phyloP scores from a whole-genome alignment of 805 yeast species.

The Peterozyma toletana region DNA sequence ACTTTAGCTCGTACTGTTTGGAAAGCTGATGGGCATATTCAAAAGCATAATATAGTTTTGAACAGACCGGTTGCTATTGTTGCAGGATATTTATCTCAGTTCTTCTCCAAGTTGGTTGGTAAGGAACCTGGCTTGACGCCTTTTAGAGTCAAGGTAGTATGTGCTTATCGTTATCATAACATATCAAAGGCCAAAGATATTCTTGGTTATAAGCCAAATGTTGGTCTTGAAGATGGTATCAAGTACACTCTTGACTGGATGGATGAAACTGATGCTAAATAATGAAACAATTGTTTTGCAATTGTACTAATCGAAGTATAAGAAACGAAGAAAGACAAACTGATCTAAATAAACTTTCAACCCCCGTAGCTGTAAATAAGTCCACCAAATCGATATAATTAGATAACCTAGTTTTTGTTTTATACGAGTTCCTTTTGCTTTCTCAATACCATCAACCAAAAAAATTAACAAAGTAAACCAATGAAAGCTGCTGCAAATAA shows the following conservation, averaged over 20 bases:
- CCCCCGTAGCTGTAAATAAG: no score
- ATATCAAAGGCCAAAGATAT: constrained; percentile 76
- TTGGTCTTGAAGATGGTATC: constrained; percentile 75
- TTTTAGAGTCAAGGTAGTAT: constrained; percentile 85
- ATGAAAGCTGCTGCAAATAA: background rate
- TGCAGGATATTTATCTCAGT: constrained; percentile 77
- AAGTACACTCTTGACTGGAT: constrained; percentile 78
- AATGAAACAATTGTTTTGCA: background rate
- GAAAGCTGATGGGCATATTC: constrained; percentile 92
- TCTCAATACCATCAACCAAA: no score
- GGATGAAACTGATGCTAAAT: constrained; percentile 46
- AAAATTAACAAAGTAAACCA: background rate
- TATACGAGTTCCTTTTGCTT: no score
- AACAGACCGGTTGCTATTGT: constrained; percentile 69
- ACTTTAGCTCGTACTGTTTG: constrained; percentile 93
- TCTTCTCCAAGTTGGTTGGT: constrained; percentile 59
- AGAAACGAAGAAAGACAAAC: background rate
- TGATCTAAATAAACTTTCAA: no score
- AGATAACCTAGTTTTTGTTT: no score
- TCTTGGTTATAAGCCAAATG: constrained; percentile 76
- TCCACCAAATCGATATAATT: no score
- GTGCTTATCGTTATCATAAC: constrained; percentile 91
- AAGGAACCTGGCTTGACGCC: constrained; percentile 95
- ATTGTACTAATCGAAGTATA: background rate
- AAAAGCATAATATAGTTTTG: constrained; percentile 59